Evolutionary conservation across 2,329 filamentous ascomycete genomes (phyloP), one percentile per base, ranked within the genome.

Genomic region (Botrytis deweyae): DNA sequence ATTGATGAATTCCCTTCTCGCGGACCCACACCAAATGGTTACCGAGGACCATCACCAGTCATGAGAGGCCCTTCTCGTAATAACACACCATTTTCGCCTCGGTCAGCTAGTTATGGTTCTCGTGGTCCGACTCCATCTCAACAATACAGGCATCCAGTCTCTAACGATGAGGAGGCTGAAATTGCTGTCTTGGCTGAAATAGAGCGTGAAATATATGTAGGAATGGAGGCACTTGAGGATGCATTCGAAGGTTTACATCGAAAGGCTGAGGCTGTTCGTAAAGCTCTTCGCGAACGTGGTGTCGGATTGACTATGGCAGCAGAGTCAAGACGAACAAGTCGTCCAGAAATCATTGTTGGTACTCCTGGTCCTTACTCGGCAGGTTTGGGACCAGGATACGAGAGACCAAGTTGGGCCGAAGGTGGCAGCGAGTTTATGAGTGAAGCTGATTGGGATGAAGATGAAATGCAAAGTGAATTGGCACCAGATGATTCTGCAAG

Each of bases 221-320:
- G 95, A 75, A 98, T 98, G 95, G 95, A 98, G 83, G 91, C 90
- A 0, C 88, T 98, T 38, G 95, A 98, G 82, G 94, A 98, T 80
- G 94, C 95, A 0, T 98, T 98, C 78, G 95, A 98, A 84, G 90
- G 89, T 42, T 86, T 98, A n/a, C 95, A 98, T 81, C 88, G 90
- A 77, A 92, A 91, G 79, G 95, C 95, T 2, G 94, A 98, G 83
- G 83, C 87, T 29, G 93, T 98, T 25, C 91, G 95, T 8, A 90
- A 89, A 36, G 89, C 91, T 0, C 86, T 98, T 8, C 91, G 95
- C 9, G 92, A 96, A 81, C 92, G 95, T 59, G 91, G 91, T 22
- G 93, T 94, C 0, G 95, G 93, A 1, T 85, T 98, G 7, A 76
- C 78, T 1, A 78, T 81, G 77, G 79, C 79, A 49, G 70, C 80